Evolutionary conservation across 75 land plant genomes (phyloP).

Genomic region (Picea sitchensis): DNA sequence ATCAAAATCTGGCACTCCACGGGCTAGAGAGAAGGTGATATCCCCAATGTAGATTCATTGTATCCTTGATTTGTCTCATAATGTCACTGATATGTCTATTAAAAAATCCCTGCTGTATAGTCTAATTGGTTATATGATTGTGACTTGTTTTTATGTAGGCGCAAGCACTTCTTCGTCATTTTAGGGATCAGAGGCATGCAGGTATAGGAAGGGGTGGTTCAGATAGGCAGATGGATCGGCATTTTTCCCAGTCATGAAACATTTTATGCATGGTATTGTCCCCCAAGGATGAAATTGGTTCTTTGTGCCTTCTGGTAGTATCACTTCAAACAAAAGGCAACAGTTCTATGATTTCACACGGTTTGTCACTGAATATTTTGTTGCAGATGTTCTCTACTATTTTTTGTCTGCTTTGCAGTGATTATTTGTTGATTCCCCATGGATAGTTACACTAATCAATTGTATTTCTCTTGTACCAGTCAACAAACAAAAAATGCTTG

Average conservation of each 20-base stretch:
- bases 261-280: background rate
- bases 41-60: background rate
- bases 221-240: slow-evolving; percentile 7
- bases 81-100: background rate
- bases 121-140: slow-evolving; percentile 5
- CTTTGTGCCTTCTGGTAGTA: slow-evolving; percentile 2
- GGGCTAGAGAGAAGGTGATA: slow-evolving; percentile 92
- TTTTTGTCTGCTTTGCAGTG: background rate
- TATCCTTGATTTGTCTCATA: background rate
- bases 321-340: background rate
- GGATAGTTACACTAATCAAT: background rate
- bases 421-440: slow-evolving; percentile 7
- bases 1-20: slow-evolving; percentile 84
- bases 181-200: slow-evolving; percentile 72
- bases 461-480: background rate
- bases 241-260: background rate
- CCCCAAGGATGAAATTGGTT: background rate
- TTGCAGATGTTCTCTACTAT: slow-evolving; percentile 8
- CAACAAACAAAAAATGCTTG: slow-evolving; percentile 5
- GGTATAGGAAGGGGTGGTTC: slow-evolving; percentile 26
- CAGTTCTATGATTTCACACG: background rate
- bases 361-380: background rate
- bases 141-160: slow-evolving; percentile 43
- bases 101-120: background rate
- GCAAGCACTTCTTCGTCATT: slow-evolving; percentile 75